Conservation (phyloP, 805 yeast species). For the Candida xyloterini region DNA sequence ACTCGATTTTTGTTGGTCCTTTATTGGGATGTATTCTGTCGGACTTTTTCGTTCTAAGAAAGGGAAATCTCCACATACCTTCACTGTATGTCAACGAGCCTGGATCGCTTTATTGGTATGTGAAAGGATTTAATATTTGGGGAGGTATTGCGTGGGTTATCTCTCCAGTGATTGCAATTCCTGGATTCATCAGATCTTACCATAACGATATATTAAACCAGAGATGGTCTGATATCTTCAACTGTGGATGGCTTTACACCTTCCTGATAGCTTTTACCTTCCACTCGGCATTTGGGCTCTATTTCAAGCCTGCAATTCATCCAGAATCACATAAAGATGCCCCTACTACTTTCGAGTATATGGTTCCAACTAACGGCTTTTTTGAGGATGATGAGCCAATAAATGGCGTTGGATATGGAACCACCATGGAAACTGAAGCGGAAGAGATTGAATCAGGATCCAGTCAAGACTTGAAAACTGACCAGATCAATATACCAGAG, state of each 20-base stretch:
- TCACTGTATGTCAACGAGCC: slow-evolving; percentile 18
- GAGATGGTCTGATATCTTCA: slow-evolving; percentile 21
- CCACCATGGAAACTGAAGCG: background rate
- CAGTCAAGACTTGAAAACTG: background rate
- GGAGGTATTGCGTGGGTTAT: slow-evolving; percentile 20
- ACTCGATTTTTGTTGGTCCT: slow-evolving; percentile 25
- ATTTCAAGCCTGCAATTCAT: slow-evolving; percentile 21
- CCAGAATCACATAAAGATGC: slow-evolving; percentile 23
- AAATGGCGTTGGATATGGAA: slow-evolving; percentile 23
- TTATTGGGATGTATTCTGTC: slow-evolving; percentile 20
- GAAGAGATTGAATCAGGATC: slow-evolving; percentile 1
- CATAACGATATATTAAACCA: slow-evolving; percentile 16
- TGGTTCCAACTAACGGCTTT: slow-evolving; percentile 25
- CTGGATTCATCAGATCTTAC: slow-evolving; percentile 29
- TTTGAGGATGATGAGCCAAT: slow-evolving; percentile 28
- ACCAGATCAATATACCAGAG: background rate
- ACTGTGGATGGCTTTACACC: slow-evolving; percentile 27
- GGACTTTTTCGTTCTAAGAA: slow-evolving; percentile 20
- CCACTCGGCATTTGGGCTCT: slow-evolving; percentile 16
- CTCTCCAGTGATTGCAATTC: slow-evolving; percentile 26
- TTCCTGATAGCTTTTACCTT: slow-evolving; percentile 17
- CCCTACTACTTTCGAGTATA: slow-evolving; percentile 24
- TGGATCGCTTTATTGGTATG: slow-evolving; percentile 16
- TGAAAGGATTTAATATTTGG: slow-evolving; percentile 20
- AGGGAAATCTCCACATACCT: slow-evolving; percentile 22